Conservation (phyloP, 2,329 filamentous ascomycete species). For the Trichophaea hybrida region DNA sequence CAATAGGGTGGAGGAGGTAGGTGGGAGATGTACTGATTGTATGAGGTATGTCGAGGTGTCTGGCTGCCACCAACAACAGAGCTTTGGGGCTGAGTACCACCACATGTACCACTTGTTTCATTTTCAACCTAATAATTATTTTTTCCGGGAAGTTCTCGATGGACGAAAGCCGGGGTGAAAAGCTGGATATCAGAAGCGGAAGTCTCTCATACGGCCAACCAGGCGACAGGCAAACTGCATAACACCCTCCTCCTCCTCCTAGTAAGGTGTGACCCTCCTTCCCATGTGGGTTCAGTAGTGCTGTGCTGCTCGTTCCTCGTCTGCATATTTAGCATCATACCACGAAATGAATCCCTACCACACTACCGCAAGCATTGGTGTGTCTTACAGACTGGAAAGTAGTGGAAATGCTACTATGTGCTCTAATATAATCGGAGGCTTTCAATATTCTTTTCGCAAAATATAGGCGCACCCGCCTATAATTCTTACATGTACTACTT, state of each 20-base stretch:
- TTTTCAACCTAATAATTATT: background rate
- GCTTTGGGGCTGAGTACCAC: background rate
- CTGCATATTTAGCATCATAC: constrained; percentile 1
- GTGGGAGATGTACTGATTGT: background rate
- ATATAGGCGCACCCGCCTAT: background rate
- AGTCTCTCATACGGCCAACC: background rate
- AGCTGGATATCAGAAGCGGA: background rate
- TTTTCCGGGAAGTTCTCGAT: background rate
- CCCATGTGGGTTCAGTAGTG: background rate
- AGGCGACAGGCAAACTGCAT: background rate
- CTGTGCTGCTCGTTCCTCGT: background rate
- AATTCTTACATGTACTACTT: background rate
- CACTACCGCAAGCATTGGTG: background rate
- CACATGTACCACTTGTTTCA: background rate
- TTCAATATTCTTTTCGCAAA: background rate
- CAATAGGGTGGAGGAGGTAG: background rate
- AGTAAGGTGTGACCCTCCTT: background rate
- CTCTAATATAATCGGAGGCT: background rate
- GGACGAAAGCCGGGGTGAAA: background rate
- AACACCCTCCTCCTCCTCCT: background rate
- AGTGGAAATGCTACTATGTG: no score
- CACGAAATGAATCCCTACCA: background rate
- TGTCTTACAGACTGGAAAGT: background rate
- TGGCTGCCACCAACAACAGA: background rate
- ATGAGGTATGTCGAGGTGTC: background rate